Evolutionary conservation across 768 basidiomycete species (phyloP).

Genomic region (Xerocomellus chrysenteron): DNA sequence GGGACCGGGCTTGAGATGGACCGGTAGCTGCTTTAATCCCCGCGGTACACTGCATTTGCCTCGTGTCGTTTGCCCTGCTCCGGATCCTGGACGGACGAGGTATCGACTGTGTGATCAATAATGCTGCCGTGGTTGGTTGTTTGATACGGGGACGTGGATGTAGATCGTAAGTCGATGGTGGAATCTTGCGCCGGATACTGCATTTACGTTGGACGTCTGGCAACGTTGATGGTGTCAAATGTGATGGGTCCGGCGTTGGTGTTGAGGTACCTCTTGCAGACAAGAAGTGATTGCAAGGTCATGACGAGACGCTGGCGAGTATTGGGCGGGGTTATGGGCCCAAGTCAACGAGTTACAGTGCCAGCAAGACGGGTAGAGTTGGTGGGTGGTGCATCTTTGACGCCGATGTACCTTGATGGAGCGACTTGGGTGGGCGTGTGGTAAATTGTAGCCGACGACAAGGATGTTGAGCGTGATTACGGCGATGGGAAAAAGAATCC

Average conservation of each 20-base stretch:
- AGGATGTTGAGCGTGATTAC: constrained; percentile 12
- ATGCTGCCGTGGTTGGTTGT: constrained; percentile 34
- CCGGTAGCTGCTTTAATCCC: background rate
- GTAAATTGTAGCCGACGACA: constrained; percentile 29
- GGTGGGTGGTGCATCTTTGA: background rate
- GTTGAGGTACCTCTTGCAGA: constrained; percentile 30
- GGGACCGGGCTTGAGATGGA: constrained; percentile 1
- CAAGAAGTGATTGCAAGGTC: constrained; percentile 10
- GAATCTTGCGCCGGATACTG: constrained; percentile 22
- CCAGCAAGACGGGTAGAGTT: constrained; percentile 4
- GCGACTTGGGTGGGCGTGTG: constrained; percentile 28
- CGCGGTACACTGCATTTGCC: background rate
- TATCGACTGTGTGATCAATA: constrained; percentile 39
- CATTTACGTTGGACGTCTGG: constrained; percentile 19
- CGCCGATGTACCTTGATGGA: background rate
- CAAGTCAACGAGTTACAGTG: background rate
- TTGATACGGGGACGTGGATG: background rate
- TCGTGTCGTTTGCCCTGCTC: background rate
- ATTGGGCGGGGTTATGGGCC: constrained; percentile 4
- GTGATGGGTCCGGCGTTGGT: constrained; percentile 28
- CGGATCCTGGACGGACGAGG: constrained; percentile 28
- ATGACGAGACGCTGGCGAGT: constrained; percentile 32
- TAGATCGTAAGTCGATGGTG: background rate
- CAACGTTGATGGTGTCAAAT: constrained; percentile 19
- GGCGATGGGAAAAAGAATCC: background rate